These are phyloP conservation scores for Alloteropsis semialata DNA, from an alignment of 176 grass and related monocot genomes.

Conservation along the genomic window DNA sequence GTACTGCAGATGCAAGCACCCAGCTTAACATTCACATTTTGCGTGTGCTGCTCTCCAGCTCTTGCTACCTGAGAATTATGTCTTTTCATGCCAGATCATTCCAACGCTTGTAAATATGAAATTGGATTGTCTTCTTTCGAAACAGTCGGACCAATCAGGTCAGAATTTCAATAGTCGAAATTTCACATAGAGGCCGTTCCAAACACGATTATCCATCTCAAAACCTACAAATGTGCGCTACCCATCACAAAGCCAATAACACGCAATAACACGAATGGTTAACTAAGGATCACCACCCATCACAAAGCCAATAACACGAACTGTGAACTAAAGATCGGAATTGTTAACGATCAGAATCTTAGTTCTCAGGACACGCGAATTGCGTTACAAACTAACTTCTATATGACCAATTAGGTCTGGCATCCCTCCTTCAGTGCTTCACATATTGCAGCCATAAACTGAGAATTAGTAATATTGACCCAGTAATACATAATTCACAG, in stretches of 20 bases:
- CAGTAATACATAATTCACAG: slow-evolving; percentile 32
- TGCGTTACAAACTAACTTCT: too few species aligned
- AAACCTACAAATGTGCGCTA: background rate
- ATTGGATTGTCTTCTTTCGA: background rate
- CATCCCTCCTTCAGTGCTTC: background rate
- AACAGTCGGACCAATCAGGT: too few species aligned
- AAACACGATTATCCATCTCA: background rate
- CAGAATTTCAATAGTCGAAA: background rate
- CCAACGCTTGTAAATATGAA: background rate
- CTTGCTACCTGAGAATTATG: background rate
- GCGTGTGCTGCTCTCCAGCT: background rate
- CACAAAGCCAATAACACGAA: background rate
- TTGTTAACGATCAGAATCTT: background rate
- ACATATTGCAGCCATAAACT: background rate
- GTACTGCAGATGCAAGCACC: background rate
- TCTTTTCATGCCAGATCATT: background rate
- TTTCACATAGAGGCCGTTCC: background rate
- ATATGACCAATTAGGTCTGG: too few species aligned
- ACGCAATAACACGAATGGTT: too few species aligned
- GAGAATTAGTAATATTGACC: background rate
- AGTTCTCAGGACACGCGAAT: background rate
- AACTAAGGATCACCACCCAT: too few species aligned
- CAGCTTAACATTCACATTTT: background rate
- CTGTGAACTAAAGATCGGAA: background rate
- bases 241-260: background rate